Evolutionary conservation across 2,329 filamentous ascomycete genomes (phyloP).

Genomic region (Phoma sp.): DNA sequence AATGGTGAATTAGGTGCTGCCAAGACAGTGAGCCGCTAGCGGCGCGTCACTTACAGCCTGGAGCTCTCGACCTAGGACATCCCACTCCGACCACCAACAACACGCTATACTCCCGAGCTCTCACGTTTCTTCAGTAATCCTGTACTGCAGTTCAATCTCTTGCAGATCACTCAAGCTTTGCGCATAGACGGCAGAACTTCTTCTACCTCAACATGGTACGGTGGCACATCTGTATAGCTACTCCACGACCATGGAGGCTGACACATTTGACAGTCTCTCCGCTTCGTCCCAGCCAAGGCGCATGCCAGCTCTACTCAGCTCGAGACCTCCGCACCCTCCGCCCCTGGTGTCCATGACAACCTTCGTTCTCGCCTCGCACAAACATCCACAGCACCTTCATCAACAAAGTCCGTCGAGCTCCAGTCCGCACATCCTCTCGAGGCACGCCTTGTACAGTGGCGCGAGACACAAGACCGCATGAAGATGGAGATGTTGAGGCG

Average conservation of each 20-base stretch:
- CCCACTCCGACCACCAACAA: conserved; percentile 5
- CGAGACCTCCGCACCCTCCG: conserved; percentile 75
- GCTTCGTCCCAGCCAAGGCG: conserved; percentile 76
- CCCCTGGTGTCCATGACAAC: conserved; percentile 90
- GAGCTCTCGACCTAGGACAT: conserved; percentile 32
- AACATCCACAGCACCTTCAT: conserved; percentile 38
- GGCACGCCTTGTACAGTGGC: conserved; percentile 86
- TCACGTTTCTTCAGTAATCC: background rate
- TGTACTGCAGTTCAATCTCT: background rate
- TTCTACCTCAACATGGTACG: conserved; percentile 23
- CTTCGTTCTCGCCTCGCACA: conserved; percentile 82
- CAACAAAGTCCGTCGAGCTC: conserved; percentile 50
- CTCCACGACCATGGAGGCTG: background rate
- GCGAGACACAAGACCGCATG: conserved; percentile 82
- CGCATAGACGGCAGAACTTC: background rate
- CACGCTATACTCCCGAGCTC: background rate
- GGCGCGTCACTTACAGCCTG: conserved; percentile 44
- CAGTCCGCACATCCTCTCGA: conserved; percentile 87
- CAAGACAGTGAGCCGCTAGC: conserved; percentile 30
- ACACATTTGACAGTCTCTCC: conserved; percentile 68
- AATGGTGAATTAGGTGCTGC: conserved; percentile 15
- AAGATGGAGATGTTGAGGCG: conserved; percentile 89
- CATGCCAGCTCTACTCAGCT: conserved; percentile 65
- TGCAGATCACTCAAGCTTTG: background rate
- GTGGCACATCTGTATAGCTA: background rate